Evolutionary conservation across 2,329 filamentous ascomycete genomes (phyloP).

Genomic region (Colletotrichum higginsianum): DNA sequence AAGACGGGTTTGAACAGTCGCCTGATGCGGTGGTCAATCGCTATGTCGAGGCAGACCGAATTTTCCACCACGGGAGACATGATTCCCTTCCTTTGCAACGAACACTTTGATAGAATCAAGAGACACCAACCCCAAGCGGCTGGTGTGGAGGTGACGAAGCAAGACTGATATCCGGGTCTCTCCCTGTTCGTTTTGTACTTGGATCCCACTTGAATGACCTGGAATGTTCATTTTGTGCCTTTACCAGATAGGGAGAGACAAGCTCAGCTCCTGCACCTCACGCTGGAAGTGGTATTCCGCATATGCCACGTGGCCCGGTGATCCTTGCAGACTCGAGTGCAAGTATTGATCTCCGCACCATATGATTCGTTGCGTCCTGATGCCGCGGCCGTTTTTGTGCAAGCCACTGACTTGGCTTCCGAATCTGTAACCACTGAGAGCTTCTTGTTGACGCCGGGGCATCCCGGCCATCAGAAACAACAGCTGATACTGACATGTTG

Average conservation of each 20-base stretch:
- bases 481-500: too few relatives aligned
- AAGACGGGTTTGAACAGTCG: not conserved
- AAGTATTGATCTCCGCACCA: not conserved
- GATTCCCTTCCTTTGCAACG: not conserved
- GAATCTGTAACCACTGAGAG: not conserved
- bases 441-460: too few relatives aligned
- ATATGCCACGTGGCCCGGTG: not conserved
- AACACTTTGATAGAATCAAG: not conserved
- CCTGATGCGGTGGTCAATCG: constrained; percentile 7
- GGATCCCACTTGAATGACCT: not conserved
- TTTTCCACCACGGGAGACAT: not conserved
- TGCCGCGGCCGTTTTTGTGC: not conserved
- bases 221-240: not conserved
- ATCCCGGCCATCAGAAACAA: too few relatives aligned
- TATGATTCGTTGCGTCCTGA: not conserved
- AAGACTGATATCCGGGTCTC: not conserved
- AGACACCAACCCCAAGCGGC: not conserved
- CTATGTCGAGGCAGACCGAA: not conserved
- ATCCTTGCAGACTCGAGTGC: not conserved
- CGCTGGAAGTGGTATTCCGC: not conserved
- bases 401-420: constrained; percentile 5
- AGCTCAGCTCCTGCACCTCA: not conserved
- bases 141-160: not conserved
- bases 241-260: not conserved
- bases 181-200: not conserved